A percentile compares a stretch with the other conserved stretches of the same genome.
phyloP scores from a whole-genome alignment of 352 stramenopile genomes.

The Pythium brassicae region DNA sequence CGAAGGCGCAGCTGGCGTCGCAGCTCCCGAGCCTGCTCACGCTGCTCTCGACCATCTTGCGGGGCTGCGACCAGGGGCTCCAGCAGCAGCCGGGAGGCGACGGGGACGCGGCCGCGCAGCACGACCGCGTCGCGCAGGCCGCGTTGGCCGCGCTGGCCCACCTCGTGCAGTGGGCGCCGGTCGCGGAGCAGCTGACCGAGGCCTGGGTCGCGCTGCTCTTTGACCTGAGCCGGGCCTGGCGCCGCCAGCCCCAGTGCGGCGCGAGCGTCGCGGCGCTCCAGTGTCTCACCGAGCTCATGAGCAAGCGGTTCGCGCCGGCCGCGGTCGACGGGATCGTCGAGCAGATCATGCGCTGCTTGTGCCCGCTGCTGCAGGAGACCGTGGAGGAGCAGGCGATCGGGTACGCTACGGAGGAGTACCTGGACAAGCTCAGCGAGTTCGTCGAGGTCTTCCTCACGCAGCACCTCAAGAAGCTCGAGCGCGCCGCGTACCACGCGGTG shows the following conservation, averaged over 20 bases:
- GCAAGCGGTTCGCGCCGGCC: constrained; percentile 47
- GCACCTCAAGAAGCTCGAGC: constrained; percentile 68
- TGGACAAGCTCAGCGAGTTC: constrained; percentile 76
- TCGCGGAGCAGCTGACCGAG: constrained; percentile 50
- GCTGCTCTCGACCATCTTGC: constrained; percentile 48
- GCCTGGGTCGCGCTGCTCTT: constrained; percentile 62
- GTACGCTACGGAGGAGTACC: constrained; percentile 46
- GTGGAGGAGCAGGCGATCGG: constrained; percentile 50
- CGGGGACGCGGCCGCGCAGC: no score
- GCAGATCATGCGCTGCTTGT: constrained; percentile 47
- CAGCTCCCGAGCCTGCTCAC: constrained; percentile 45
- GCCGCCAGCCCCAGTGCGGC: constrained; percentile 23
- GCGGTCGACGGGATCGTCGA: constrained; percentile 44
- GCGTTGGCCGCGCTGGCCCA: constrained; percentile 53
- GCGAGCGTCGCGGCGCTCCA: constrained; percentile 56
- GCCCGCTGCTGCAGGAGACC: constrained; percentile 54
- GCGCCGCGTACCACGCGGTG: constrained; percentile 36
- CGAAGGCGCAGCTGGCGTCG: constrained; percentile 29
- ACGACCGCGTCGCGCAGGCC: constrained; percentile 45
- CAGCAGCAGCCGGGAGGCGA: constrained; percentile 17
- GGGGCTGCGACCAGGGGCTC: constrained; percentile 36
- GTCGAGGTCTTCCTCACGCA: constrained; percentile 72
- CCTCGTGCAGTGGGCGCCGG: constrained; percentile 45
- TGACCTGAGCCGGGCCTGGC: constrained; percentile 42
- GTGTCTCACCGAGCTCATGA: constrained; percentile 59